Conservation (phyloP, 768 basidiomycete genomes). For the Paxillus rubicundulus region DNA sequence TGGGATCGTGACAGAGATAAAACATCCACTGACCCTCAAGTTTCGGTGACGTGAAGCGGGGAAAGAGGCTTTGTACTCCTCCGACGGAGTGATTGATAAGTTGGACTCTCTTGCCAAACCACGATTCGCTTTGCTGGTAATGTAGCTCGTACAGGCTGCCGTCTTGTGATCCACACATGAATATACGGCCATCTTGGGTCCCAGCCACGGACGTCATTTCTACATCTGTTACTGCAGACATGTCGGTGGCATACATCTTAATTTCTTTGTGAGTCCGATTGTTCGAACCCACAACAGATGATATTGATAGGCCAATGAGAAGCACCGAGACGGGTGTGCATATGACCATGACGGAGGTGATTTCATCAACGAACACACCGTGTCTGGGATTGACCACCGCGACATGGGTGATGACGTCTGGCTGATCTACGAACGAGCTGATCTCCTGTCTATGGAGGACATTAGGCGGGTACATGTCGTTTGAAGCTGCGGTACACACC, state of each 20-base stretch:
- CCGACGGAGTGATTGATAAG: slow-evolving; percentile 86
- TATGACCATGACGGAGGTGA: slow-evolving; percentile 83
- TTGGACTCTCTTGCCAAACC: slow-evolving; percentile 86
- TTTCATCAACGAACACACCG: slow-evolving; percentile 90
- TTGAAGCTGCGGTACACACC: slow-evolving; percentile 49
- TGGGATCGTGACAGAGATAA: neutral
- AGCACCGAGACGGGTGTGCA: slow-evolving; percentile 83
- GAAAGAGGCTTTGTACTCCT: slow-evolving; percentile 74
- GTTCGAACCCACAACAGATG: slow-evolving; percentile 40
- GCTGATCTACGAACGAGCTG: slow-evolving; percentile 87
- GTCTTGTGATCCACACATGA: slow-evolving; percentile 84
- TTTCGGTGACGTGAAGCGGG: slow-evolving; percentile 62
- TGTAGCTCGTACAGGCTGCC: slow-evolving; percentile 90
- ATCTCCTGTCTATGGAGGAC: slow-evolving; percentile 68
- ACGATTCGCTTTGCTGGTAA: slow-evolving; percentile 87
- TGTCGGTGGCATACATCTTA: slow-evolving; percentile 87
- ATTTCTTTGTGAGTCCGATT: slow-evolving; percentile 60
- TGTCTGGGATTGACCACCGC: slow-evolving; percentile 83
- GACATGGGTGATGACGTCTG: slow-evolving; percentile 86
- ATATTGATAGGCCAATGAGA: slow-evolving; percentile 74
- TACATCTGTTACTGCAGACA: slow-evolving; percentile 72
- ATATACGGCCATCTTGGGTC: slow-evolving; percentile 80
- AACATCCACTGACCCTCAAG: slow-evolving; percentile 55
- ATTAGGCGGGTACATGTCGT: neutral
- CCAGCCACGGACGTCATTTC: slow-evolving; percentile 85